Evolutionary conservation across 106 monocot genomes (phyloP), one percentile per base, ranked within the genome.

Genomic region (Agapanthus africanus): DNA sequence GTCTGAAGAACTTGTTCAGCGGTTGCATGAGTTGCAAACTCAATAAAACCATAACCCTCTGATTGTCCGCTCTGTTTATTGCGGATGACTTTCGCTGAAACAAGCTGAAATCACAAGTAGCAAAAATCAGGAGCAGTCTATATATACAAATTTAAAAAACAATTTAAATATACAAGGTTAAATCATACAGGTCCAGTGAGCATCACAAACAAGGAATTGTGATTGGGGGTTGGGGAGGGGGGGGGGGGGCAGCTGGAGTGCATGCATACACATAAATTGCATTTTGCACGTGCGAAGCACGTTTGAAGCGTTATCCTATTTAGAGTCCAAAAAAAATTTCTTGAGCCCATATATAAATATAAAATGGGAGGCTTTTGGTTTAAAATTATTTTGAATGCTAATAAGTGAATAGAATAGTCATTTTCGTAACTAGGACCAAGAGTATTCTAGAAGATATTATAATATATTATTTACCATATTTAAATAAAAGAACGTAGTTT

Each of bases 31-130:
- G 83, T 69, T 25, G 68, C 66, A 74, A 93, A 88, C 46, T 93
- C 93, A 36, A 93, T 77, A 79, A 93, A 93, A 41, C 93, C 93
- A 75, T 93, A 93, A 60, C 93, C 83, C 44, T 93, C 88, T 18
- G 81, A 79, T 32, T 93, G 88, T 21, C 72, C 71, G 34, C 76
- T 86, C 59, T 86, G 88, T 77, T 79, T 93, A 66, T 86, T 89
- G 42, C 88, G 80, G 63, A 88, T 93, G 56, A 93, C 62, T 66
- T 93, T 93, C 0, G 81, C 56, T 11, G 75, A 75, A 54, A 76
- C 30, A 42, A 88, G 78, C 92, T 92, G 59, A n/a, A 37, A 38
- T 18, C 11, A 54, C 8, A 60, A 27, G 18, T 19, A 69, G 9
- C 18, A 28, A 11, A 35, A 4, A 52, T 13, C 1, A 26, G 7